Conservation (phyloP, 169 alveolate species). For the Nephromyces sp. region DNA sequence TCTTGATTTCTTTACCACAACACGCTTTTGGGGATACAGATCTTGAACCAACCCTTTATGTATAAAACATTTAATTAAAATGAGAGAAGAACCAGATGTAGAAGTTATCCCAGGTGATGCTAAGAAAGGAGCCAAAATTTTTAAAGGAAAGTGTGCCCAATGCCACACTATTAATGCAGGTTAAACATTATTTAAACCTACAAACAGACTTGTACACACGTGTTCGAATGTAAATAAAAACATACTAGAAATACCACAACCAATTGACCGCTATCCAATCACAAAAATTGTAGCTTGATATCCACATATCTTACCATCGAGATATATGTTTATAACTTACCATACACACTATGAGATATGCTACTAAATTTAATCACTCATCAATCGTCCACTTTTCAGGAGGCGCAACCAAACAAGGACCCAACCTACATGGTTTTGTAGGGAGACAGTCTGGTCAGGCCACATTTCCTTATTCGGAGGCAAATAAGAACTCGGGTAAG, state of each 20-base stretch:
- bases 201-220: no score
- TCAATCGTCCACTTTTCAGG: conserved; percentile 39
- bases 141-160: conserved; percentile 84
- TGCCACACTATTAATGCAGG: conserved; percentile 69
- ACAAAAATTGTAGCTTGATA: no score
- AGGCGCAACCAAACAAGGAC: conserved; percentile 78
- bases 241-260: no score
- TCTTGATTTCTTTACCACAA: no score
- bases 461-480: conserved; percentile 77
- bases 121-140: conserved; percentile 72
- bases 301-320: no score
- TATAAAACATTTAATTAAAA: no score
- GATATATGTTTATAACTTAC: no score
- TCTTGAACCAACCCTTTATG: no score
- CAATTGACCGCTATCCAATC: no score
- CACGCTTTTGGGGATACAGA: no score
- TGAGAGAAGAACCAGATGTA: conserved; percentile 74
- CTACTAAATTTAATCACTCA: background rate
- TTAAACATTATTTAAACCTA: background rate
- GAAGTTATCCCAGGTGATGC: conserved; percentile 79
- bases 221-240: no score
- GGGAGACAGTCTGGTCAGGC: conserved; percentile 76
- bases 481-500: conserved; percentile 62
- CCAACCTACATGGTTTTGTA: conserved; percentile 66
- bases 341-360: no score